These are phyloP conservation scores for Cicer arietinum DNA, from an alignment of 306 rosid species.

Conservation along the genomic window DNA sequence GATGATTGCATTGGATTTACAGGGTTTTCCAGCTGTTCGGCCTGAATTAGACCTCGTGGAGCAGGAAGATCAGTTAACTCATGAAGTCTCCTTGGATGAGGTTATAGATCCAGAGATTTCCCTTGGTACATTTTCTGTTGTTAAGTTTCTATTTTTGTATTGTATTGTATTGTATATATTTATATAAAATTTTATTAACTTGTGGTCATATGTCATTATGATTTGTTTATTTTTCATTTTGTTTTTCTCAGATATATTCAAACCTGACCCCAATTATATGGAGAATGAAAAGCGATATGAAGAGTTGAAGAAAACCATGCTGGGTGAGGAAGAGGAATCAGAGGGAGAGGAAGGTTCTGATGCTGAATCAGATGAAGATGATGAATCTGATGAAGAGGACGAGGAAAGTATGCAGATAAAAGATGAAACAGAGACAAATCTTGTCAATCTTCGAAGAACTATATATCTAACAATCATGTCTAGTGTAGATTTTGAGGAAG, in stretches of 20 bases:
- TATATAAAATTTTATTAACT: slow-evolving; percentile 12
- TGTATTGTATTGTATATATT: neutral
- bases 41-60: slow-evolving; percentile 62
- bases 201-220: slow-evolving; percentile 6
- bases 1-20: slow-evolving; percentile 26
- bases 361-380: slow-evolving; percentile 71
- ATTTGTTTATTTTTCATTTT: slow-evolving; percentile 32
- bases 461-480: slow-evolving; percentile 95
- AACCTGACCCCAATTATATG: slow-evolving; percentile 72
- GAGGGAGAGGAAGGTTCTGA: slow-evolving; percentile 81
- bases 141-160: slow-evolving; percentile 3
- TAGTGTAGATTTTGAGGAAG: slow-evolving; percentile 97
- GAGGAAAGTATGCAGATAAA: slow-evolving; percentile 77
- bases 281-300: slow-evolving; percentile 84
- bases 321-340: slow-evolving; percentile 93
- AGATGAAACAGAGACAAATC: slow-evolving; percentile 95
- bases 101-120: slow-evolving; percentile 52
- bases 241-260: slow-evolving; percentile 72
- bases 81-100: slow-evolving; percentile 57
- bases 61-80: slow-evolving; percentile 59
- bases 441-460: slow-evolving; percentile 86
- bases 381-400: slow-evolving; percentile 68
- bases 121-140: slow-evolving; percentile 45
- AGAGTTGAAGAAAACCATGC: slow-evolving; percentile 77
- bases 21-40: slow-evolving; percentile 59